phyloP scores from a whole-genome alignment of 2,329 filamentous ascomycete species.

The Plectosphaerella sp. region DNA sequence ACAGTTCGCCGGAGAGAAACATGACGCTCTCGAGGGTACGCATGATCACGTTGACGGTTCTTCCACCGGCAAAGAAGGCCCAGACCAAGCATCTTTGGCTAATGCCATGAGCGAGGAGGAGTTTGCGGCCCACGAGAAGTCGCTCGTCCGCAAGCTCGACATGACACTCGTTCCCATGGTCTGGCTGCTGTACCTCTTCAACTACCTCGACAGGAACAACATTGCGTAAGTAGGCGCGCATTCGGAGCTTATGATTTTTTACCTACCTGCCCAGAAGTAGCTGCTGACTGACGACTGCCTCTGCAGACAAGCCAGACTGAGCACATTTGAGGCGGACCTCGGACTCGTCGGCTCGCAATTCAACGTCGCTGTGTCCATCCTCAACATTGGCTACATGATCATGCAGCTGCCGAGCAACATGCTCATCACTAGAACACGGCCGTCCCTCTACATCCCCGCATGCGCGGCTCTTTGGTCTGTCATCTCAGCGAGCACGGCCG shows the following conservation, averaged over 20 bases:
- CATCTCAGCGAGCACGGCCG: slow-evolving; percentile 35
- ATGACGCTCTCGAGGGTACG: not conserved
- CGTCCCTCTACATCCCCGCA: not conserved
- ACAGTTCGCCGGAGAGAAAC: not conserved
- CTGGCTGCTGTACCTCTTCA: slow-evolving; percentile 13
- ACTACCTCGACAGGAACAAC: slow-evolving; percentile 11
- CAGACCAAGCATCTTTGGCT: not conserved
- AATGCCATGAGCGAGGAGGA: not conserved
- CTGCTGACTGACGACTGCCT: not conserved
- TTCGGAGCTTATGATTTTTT: too few species aligned
- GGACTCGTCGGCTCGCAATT: slow-evolving; percentile 9
- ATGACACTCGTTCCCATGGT: slow-evolving; percentile 14
- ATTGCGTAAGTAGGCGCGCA: slow-evolving; percentile 1
- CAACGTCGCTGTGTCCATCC: slow-evolving; percentile 9
- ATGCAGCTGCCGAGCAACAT: not conserved
- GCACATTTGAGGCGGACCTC: slow-evolving; percentile 7
- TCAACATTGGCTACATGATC: slow-evolving; percentile 14
- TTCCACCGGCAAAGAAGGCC: not conserved
- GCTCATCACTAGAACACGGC: not conserved
- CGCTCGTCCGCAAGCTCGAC: slow-evolving; percentile 13
- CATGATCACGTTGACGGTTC: not conserved
- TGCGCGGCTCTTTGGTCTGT: slow-evolving; percentile 38
- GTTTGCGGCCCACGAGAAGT: slow-evolving; percentile 7
- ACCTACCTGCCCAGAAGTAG: not conserved
- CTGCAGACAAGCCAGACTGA: slow-evolving; percentile 5